Conservation (phyloP, 2,329 filamentous ascomycete genomes). For the Exophiala spinifera region DNA sequence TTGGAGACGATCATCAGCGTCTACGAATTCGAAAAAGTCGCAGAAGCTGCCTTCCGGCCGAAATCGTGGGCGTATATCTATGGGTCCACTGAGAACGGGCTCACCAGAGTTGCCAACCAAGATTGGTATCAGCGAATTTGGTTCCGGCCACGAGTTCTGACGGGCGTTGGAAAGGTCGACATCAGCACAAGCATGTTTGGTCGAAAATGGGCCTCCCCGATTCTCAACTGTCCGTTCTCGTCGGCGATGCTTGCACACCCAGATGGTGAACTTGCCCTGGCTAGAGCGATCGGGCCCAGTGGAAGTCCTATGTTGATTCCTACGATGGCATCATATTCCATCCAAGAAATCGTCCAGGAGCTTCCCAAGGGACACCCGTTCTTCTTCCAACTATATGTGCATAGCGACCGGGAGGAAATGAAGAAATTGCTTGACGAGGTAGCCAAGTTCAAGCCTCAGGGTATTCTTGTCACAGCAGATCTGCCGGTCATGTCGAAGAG, state of each 20-base stretch:
- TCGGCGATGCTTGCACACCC: conserved; percentile 45
- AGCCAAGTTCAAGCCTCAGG: conserved; percentile 44
- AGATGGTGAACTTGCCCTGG: conserved; percentile 44
- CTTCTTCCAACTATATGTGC: conserved; percentile 60
- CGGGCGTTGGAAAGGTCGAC: conserved; percentile 38
- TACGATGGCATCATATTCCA: conserved; percentile 58
- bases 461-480: conserved; percentile 55
- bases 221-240: conserved; percentile 25
- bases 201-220: conserved; percentile 19
- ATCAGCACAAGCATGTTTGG: conserved; percentile 33
- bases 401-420: conserved; percentile 54
- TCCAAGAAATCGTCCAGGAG: conserved; percentile 50
- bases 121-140: conserved; percentile 42
- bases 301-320: conserved; percentile 24
- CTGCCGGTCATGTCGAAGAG: conserved; percentile 55
- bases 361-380: conserved; percentile 18
- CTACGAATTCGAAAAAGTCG: conserved; percentile 26
- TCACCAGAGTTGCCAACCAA: conserved; percentile 17
- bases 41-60: conserved; percentile 15
- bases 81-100: conserved; percentile 23
- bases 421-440: conserved; percentile 50
- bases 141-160: conserved; percentile 47
- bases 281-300: conserved; percentile 19
- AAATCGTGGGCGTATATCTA: conserved; percentile 32
- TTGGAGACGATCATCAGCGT: conserved; percentile 24